Evolutionary conservation across 306 rosid species (phyloP).

Genomic region (Delonix regia): DNA sequence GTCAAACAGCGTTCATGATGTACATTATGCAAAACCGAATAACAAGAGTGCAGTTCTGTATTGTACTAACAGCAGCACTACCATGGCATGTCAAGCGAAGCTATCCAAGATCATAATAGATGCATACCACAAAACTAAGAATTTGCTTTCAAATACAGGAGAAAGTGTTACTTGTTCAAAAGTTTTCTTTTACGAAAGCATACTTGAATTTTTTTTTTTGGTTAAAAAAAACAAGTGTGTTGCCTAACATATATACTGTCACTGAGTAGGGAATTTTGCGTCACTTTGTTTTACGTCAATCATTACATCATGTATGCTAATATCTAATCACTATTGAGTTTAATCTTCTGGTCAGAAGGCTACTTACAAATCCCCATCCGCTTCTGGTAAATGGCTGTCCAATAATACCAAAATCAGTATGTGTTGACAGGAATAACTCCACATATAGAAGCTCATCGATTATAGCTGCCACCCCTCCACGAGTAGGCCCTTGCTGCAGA

Average conservation of each 20-base stretch:
- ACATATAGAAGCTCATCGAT: conserved; percentile 88
- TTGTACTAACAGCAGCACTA: conserved; percentile 3
- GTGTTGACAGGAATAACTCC: conserved; percentile 74
- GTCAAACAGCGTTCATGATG: conserved; percentile 17
- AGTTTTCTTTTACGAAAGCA: background rate
- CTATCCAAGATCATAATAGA: background rate
- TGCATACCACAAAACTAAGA: background rate
- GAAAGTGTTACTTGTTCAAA: conserved; percentile 2
- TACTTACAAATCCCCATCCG: conserved; percentile 99
- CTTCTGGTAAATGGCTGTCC: conserved; percentile 86
- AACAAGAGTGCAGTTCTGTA: conserved; percentile 8
- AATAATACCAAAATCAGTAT: conserved; percentile 73
- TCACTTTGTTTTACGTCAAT: conserved; percentile 2
- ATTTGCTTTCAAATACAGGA: conserved; percentile 6
- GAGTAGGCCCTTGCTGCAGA: conserved; percentile 64
- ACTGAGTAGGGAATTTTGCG: conserved; percentile 10
- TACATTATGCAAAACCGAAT: conserved; percentile 7
- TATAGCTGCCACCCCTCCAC: conserved; percentile 93
- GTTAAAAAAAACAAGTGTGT: conserved; percentile 9
- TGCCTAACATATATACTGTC: background rate
- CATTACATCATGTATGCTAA: conserved; percentile 2
- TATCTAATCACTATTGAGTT: conserved; percentile 2
- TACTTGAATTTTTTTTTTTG: background rate
- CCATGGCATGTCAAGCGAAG: conserved; percentile 8
- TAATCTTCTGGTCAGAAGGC: conserved; percentile 29